Percentiles rank a stretch among this genome's conserved stretches.
phyloP scores from a whole-genome alignment of 2,329 filamentous ascomycete genomes.

The Lasiodiplodia gonubiensis region DNA sequence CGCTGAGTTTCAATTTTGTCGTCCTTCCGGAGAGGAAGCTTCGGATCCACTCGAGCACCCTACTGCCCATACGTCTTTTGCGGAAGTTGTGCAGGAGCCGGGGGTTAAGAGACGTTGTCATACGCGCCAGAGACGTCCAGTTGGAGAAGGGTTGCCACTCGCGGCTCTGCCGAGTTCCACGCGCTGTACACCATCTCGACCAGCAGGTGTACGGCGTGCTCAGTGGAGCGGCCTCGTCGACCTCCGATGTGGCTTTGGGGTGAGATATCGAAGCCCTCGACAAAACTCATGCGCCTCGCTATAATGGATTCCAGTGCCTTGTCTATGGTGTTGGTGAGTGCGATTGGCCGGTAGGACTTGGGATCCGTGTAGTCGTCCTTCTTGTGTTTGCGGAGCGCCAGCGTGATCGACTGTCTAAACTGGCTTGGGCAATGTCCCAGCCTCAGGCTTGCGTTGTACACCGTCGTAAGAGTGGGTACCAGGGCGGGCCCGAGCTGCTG shows the following conservation, averaged over 20 bases:
- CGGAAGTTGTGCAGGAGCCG: slow-evolving; percentile 24
- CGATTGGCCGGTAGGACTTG: slow-evolving; percentile 37
- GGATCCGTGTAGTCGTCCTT: slow-evolving; percentile 32
- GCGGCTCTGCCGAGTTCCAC: slow-evolving; percentile 4
- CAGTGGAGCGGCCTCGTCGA: slow-evolving; percentile 1
- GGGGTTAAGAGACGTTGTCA: slow-evolving; percentile 22
- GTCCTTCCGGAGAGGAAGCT: slow-evolving; percentile 31
- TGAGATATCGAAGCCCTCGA: slow-evolving; percentile 10
- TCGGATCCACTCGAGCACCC: slow-evolving; percentile 27
- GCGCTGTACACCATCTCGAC: slow-evolving; percentile 11
- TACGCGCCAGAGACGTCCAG: slow-evolving; percentile 28
- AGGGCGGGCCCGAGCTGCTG: neutral
- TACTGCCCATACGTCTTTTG: slow-evolving; percentile 7
- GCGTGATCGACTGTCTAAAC: slow-evolving; percentile 34
- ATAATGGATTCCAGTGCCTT: slow-evolving; percentile 37
- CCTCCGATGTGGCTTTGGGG: slow-evolving; percentile 1
- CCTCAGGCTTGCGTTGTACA: slow-evolving; percentile 30
- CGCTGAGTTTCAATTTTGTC: slow-evolving; percentile 31
- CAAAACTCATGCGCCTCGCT: slow-evolving; percentile 31
- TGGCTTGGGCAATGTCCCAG: slow-evolving; percentile 28
- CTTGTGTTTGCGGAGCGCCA: slow-evolving; percentile 34
- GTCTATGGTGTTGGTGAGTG: slow-evolving; percentile 34
- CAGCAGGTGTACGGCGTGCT: slow-evolving; percentile 24
- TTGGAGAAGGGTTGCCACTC: slow-evolving; percentile 18
- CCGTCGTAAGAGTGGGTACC: neutral